Base-by-base conservation (phyloP, 1,139 yeast genomes). In the Pichia sp. region DNA sequence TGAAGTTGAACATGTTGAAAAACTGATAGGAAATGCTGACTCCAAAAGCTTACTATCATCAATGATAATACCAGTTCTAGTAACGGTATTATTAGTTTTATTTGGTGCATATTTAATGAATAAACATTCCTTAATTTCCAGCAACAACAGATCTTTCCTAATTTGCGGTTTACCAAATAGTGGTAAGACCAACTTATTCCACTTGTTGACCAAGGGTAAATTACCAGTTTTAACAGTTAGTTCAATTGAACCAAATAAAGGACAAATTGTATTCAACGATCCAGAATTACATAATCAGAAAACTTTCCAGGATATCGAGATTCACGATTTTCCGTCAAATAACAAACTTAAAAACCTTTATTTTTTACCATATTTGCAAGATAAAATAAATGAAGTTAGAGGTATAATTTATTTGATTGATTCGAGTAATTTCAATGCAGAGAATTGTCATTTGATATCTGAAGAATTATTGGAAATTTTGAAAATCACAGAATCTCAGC, bases 281-380 rank as follows among this genome's bases (percentile, higher is more conserved):
- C 8, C 8, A 8, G 50, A 48, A 11, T 42, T 28, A 16, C 26
- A 4, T 27, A 28, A 39, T 9, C 75, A 75, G 11, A 41, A 46
- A 28, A 49, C 51, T 4, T 58, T 39, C 42, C 58, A 51, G 29
- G 47, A 47, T 26, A 72, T 66, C 62, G 71, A 72, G 53, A 60
- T 88, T 40, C 72, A 83, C 42, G 97, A 90, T 59, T 80, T 81
- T 54, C 97, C 97, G 3, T 97, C 97, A 6, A 92, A 85, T 62
- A 67, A 76, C 47, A 88, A 87, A 60, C 75, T 88, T 53, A 76
- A 75, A 49, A 73, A 73, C 42, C 47, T 64, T 7, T 65, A 72
- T 44, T 61, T 77, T 52, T 64, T 65, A 49, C 71, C 62, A 34
- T 58, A 52, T 41, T 49, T 62, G 40, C 65, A 74, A 42, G 59